Evolutionary conservation across 2,329 filamentous ascomycete species (phyloP), one percentile per base, ranked within the genome.

Genomic region (Aspergillus eucalypticola): DNA sequence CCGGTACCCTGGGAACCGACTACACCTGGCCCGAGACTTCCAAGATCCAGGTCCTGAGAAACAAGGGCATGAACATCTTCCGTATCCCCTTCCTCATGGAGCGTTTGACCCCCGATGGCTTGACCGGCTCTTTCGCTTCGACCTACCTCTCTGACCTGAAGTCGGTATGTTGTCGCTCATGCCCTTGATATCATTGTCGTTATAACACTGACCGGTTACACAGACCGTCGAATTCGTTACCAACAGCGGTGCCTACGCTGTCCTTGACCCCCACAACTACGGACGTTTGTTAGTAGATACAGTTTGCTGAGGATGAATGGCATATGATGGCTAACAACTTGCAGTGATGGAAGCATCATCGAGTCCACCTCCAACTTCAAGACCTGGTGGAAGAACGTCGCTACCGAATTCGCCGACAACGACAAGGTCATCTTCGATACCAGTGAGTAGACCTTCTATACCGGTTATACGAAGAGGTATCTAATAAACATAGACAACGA

Each of bases 261-360:
- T 86, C 51, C 67, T 86, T 27, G 84, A 88, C 66, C 84, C 86
- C 5, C 86, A 88, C 73, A 88, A 88, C 79, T 88, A 81, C 65
- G 86, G 82, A 5, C 64, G 73, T 68, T 73, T 71, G 70, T 73
- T 63, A 65, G 69, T 67, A 21, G 15, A 19, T 1, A 19, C 49
- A 3, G 15, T 25, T 25, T 11, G 10, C 2, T 13, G 6, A 13
- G 29, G 1, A 44, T 21, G 8, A 7, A 38, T 54, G 41, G 19
- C 25, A 29, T 32, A 25, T 27, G 6, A 29, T 41, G 35, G 23
- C 38, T 54, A 54, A 54, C 23, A 29, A 2, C 25, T n/a, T 48
- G 11, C 49, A 72, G 67, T 56, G 66, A 72, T 42, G 65, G 67
- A 13, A 56, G 64, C n/a, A 66, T 71, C 53, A 71, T 69, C 13